Percentiles rank a stretch among this genome's conserved stretches.
Conservation (phyloP, 257 asterid genomes). For the Sherardia arvensis region DNA sequence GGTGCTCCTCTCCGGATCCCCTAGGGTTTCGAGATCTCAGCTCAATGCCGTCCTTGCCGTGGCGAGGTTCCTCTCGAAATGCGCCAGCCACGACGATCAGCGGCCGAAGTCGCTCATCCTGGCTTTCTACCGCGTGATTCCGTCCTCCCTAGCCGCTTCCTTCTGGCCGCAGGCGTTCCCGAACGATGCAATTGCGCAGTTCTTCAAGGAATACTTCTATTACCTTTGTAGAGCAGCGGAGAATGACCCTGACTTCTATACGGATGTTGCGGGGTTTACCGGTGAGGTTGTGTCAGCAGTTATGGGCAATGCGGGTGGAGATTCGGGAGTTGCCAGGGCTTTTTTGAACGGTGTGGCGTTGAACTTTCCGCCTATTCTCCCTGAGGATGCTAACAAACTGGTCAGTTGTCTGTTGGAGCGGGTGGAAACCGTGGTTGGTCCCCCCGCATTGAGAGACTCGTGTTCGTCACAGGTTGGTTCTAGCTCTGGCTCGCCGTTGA, state of each 20-base stretch:
- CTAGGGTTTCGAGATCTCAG: slow-evolving; percentile 77
- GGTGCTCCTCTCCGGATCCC: slow-evolving; percentile 57
- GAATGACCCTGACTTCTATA: slow-evolving; percentile 46
- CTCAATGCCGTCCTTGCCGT: slow-evolving; percentile 73
- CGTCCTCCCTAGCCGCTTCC: slow-evolving; percentile 41
- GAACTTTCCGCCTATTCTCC: slow-evolving; percentile 65
- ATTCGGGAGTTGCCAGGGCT: slow-evolving; percentile 37
- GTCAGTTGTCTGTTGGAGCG: slow-evolving; percentile 55
- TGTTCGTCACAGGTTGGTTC: slow-evolving; percentile 25
- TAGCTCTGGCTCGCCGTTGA: slow-evolving; percentile 24
- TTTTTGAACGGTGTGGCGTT: slow-evolving; percentile 53
- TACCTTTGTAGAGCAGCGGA: slow-evolving; percentile 56
- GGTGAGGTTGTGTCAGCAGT: slow-evolving; percentile 59
- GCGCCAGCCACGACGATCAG: slow-evolving; percentile 45
- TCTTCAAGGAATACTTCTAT: slow-evolving; percentile 48
- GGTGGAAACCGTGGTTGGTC: slow-evolving; percentile 43
- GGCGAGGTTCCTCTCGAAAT: slow-evolving; percentile 72
- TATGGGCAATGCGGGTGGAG: slow-evolving; percentile 26
- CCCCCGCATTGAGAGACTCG: slow-evolving; percentile 29
- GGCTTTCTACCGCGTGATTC: slow-evolving; percentile 75
- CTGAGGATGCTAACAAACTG: slow-evolving; percentile 64
- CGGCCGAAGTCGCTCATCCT: slow-evolving; percentile 63
- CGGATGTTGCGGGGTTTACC: slow-evolving; percentile 66
- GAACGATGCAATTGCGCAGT: slow-evolving; percentile 47
- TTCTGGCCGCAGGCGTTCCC: slow-evolving; percentile 94